Conservation (phyloP, 2,329 filamentous ascomycete species). For the Fusarium nygamai region DNA sequence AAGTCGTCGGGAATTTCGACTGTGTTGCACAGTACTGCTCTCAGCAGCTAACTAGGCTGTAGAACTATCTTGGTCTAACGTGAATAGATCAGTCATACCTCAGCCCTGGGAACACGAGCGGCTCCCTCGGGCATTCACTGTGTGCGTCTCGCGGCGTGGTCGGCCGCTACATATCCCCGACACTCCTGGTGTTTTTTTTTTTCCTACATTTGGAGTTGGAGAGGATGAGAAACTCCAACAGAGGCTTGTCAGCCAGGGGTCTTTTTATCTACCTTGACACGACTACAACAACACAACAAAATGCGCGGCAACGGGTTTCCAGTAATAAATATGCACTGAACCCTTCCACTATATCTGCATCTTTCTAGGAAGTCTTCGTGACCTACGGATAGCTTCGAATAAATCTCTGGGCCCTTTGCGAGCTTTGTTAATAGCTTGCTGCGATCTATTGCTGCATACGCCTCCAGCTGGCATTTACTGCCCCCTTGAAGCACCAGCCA, state of each 20-base stretch:
- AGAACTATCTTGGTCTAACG: neutral
- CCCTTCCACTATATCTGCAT: neutral
- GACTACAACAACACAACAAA: neutral
- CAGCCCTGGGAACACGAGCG: constrained; percentile 34
- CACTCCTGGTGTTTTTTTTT: neutral
- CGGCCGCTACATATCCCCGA: constrained; percentile 29
- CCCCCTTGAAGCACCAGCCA: constrained; percentile 34
- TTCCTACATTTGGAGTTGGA: neutral
- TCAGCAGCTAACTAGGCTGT: neutral
- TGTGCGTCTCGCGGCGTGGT: constrained; percentile 18
- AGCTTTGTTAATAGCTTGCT: constrained; percentile 17
- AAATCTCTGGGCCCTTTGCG: neutral
- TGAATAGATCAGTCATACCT: constrained; percentile 9
- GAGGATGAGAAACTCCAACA: constrained; percentile 14
- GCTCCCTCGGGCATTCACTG: constrained; percentile 23
- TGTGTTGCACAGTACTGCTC: neutral
- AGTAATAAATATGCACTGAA: neutral
- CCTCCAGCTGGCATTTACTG: constrained; percentile 36
- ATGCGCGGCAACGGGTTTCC: neutral
- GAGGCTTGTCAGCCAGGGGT: constrained; percentile 20
- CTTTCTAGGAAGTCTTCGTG: neutral
- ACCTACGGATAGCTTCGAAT: neutral
- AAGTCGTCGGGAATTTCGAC: neutral
- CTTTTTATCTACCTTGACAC: neutral
- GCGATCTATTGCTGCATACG: constrained; percentile 8